Evolutionary conservation across 306 rosid genomes (phyloP).

Genomic region (Myrica gale): DNA sequence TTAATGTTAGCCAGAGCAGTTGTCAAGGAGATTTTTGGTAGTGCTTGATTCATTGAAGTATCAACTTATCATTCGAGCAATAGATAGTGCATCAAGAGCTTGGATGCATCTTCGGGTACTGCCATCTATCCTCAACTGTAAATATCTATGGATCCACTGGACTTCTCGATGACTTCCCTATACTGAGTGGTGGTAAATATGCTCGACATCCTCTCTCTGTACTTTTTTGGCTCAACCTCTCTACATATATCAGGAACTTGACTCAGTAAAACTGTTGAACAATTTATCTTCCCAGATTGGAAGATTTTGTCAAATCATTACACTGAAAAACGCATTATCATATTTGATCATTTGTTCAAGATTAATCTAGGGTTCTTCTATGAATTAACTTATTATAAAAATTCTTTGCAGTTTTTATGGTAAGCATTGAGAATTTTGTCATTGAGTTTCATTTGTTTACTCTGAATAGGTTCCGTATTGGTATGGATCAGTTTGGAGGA

Average conservation of each 20-base stretch:
- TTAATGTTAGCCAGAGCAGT: constrained; percentile 32
- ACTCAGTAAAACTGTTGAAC: not conserved
- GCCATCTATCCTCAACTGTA: constrained; percentile 14
- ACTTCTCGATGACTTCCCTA: not conserved
- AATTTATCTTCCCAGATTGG: not conserved
- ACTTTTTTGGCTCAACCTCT: not conserved
- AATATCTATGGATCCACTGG: not conserved
- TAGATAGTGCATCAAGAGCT: constrained; percentile 36
- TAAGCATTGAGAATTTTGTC: not conserved
- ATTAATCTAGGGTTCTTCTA: not conserved
- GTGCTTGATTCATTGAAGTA: constrained; percentile 29
- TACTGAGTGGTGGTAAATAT: not conserved
- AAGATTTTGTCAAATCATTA: not conserved
- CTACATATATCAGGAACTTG: not conserved
- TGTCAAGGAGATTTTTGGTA: constrained; percentile 22
- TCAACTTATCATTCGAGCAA: constrained; percentile 33
- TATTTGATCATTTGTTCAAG: not conserved
- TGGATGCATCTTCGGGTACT: constrained; percentile 50
- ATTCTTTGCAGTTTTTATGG: not conserved
- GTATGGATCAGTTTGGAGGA: constrained; percentile 42
- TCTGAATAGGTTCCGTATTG: constrained; percentile 11
- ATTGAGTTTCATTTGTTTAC: not conserved
- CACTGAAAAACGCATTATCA: not conserved
- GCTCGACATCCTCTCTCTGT: not conserved
- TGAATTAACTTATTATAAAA: not conserved